Base-by-base conservation (phyloP, 805 yeast genomes). In the Candida maltosa region DNA sequence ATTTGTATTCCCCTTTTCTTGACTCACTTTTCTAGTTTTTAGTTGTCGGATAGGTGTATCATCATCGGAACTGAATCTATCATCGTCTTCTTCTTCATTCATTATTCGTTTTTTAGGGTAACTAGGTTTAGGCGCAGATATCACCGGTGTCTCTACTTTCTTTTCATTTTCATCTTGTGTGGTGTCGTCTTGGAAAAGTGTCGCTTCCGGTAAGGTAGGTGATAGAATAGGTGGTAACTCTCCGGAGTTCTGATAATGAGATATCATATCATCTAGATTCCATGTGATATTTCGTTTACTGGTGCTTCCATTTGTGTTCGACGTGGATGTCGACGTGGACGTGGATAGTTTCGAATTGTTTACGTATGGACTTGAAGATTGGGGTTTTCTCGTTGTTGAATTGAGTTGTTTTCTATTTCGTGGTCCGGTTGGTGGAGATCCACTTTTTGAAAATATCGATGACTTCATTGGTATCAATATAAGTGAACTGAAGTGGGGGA, bases 231-330 rank as follows among this genome's bases (percentile, higher is more conserved):
- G 60, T 5, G 73, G 73, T 28, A 67, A 51, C 2, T 33, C 20
- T 3, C 66, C 65, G 5, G 47, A 42, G 4, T 61, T 60, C 10
- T 54, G 50, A 44, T 64, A 67, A 18, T 60, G 48, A 22, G 47
- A 16, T 20, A 65, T 37, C 54, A 67, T 49, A 15, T 66, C 71
- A 31, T 67, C 70, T 32, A 67, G 41, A 39, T 63, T 64, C 72
- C 72, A 63, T 20, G 9, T 32, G 17, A 21, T 8, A 10, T 21
- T 21, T 7, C 10, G 7, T 21, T 7, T 8, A 10, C 23, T 21
- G 7, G 23, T 8, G 10, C 9, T 8, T 8, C 23, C 23, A 10
- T 21, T 21, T 10, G 23, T 8, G 10, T 18, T 16, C 10, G 12
- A 3, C 6, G n/a, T 34, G 16, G 16, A 29, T 19, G 16, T 11